Conservation (phyloP, 176 grass and related monocot species). For the Canna indica region DNA sequence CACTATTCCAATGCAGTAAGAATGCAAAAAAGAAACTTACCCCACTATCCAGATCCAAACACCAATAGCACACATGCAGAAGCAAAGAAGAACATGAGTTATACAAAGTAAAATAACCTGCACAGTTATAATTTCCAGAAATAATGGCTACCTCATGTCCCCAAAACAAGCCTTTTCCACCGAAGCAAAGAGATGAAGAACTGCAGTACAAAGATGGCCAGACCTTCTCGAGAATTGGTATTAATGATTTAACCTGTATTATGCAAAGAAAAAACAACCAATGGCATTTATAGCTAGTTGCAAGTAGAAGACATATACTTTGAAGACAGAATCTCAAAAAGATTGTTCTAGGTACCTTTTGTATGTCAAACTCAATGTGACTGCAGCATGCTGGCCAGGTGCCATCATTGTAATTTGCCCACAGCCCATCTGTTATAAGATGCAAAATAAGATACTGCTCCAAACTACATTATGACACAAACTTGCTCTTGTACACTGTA, state of each 20-base stretch:
- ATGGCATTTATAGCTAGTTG: background rate
- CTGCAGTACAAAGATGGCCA: slow-evolving; percentile 81
- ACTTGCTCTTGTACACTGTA: background rate
- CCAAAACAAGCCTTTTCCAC: slow-evolving; percentile 71
- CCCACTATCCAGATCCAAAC: slow-evolving; percentile 46
- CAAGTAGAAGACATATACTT: background rate
- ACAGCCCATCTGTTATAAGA: slow-evolving; percentile 61
- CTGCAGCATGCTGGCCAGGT: slow-evolving; percentile 85
- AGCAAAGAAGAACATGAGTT: slow-evolving; percentile 13
- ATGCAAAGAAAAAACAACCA: slow-evolving; percentile 10
- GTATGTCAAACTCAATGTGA: slow-evolving; percentile 43
- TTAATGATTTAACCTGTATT: slow-evolving; percentile 51
- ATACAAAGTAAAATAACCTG: background rate
- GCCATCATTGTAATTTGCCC: slow-evolving; percentile 61
- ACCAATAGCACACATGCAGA: slow-evolving; percentile 42
- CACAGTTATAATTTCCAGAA: background rate
- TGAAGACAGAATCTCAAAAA: slow-evolving; percentile 4
- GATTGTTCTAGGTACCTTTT: slow-evolving; percentile 31
- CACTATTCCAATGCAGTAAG: background rate
- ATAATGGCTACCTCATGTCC: slow-evolving; percentile 55
- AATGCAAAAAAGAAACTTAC: slow-evolving; percentile 42
- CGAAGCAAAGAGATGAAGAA: slow-evolving; percentile 59
- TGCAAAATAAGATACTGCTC: background rate
- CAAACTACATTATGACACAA: background rate
- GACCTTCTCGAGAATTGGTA: slow-evolving; percentile 57